Evolutionary conservation across 768 basidiomycete species (phyloP), one percentile per base, ranked within the genome.

Genomic region (Rhodotorula graminis): DNA sequence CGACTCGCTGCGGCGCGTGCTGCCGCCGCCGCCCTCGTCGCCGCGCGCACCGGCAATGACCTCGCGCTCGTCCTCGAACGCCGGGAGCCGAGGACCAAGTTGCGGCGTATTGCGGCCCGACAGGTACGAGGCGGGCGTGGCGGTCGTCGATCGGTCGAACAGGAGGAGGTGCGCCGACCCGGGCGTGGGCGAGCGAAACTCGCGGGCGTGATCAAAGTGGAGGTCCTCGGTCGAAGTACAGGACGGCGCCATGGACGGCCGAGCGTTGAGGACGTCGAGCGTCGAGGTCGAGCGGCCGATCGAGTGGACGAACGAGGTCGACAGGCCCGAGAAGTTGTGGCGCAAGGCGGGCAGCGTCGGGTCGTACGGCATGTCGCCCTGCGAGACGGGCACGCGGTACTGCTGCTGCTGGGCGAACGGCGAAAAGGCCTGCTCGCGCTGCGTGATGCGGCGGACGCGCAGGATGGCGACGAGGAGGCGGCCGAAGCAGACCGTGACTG

Each of bases 391-490:
- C 2, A 46, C 44, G 19, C 62, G 53, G 37, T 37, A 15, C 66
- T 61, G 37, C 29, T 69, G 67, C 44, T 66, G 61, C 3, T 23
- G 7, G 23, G 61, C 42, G 44, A 57, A 67, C 12, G 52, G 61
- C 0, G 65, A 61, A 31, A 44, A 14, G 2, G 55, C 23, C 15
- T 50, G 15, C 23, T 76, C 67, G 29, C 49, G 57, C 2, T 62
- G 37, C 0, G 64, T 49, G 29, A 64, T 6, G 2, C 58, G 60
- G 42, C 70, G 82, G 16, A 71, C 71, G 33, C 72, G 67, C 60
- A 79, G 64, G 61, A 76, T 74, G 9, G 77, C 78, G 81, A 80
- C 21, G 81, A 82, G 69, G 72, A 80, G 57, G 71, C 81, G 65
- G 59, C 70, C 58, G 66, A 74, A 72, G 64, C 67, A 70, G 44